A percentile compares a stretch with the other conserved stretches of the same genome.
These are phyloP conservation scores for Botrytis tulipae DNA, from an alignment of 2,329 filamentous ascomycete species.

Conservation along the genomic window DNA sequence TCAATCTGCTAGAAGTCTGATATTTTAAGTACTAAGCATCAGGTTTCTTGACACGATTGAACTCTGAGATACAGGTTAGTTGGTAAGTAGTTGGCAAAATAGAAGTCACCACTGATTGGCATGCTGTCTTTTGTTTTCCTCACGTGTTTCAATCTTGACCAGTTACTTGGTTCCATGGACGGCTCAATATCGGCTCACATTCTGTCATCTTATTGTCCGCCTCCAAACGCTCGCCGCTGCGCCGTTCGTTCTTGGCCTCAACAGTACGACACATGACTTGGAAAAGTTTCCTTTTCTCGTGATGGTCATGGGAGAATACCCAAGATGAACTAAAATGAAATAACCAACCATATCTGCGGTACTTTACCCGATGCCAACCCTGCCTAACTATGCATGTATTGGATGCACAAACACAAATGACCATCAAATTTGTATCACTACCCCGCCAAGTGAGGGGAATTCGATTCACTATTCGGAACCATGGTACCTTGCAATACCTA, in stretches of 20 bases:
- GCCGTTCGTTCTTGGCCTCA: neutral
- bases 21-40: neutral
- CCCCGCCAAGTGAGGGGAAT: slow-evolving; percentile 21
- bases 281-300: neutral
- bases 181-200: neutral
- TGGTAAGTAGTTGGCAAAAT: neutral
- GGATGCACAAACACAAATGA: slow-evolving; percentile 16
- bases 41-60: neutral
- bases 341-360: neutral
- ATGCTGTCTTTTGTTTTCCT: neutral
- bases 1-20: too few relatives aligned
- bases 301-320: neutral
- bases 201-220: neutral
- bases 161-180: neutral
- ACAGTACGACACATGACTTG: neutral
- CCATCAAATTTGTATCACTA: neutral
- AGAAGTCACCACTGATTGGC: neutral
- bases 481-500: neutral
- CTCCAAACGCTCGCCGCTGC: neutral
- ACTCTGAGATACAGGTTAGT: neutral
- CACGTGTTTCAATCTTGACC: slow-evolving; percentile 5
- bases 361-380: neutral
- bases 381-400: neutral
- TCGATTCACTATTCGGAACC: neutral
- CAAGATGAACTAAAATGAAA: neutral